Percentiles rank a stretch among this genome's conserved stretches.
Conservation (phyloP, 352 stramenopile species). For the Phytophthora nicotianae region DNA sequence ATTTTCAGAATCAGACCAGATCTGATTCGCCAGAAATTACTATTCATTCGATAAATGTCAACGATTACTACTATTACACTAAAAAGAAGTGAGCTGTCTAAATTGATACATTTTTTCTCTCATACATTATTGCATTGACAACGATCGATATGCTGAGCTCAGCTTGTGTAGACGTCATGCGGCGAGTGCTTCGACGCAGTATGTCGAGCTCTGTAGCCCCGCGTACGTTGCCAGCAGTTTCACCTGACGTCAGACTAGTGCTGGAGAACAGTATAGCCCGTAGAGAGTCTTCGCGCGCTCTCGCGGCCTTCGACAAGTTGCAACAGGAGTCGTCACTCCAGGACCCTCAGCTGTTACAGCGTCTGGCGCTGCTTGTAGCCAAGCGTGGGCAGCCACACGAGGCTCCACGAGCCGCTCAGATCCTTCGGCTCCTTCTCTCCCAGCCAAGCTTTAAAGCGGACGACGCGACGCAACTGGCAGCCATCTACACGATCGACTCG, state of each 20-base stretch:
- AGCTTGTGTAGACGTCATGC: slow-evolving; percentile 2
- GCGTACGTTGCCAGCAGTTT: slow-evolving; percentile 2
- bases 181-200: slow-evolving; percentile 10
- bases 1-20: no score
- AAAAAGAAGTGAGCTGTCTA: no score
- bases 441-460: slow-evolving; percentile 47
- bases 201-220: slow-evolving; percentile 17
- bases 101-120: no score
- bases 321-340: slow-evolving; percentile 17
- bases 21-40: no score
- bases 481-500: slow-evolving; percentile 69
- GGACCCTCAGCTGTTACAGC: slow-evolving; percentile 49
- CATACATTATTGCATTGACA: background rate
- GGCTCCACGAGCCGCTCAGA: slow-evolving; percentile 35
- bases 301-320: slow-evolving; percentile 59
- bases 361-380: slow-evolving; percentile 65
- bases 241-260: slow-evolving; percentile 14
- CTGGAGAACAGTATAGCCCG: slow-evolving; percentile 45
- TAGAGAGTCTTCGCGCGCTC: slow-evolving; percentile 39
- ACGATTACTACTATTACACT: no score
- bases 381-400: slow-evolving; percentile 46
- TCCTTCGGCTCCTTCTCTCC: slow-evolving; percentile 35
- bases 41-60: no score
- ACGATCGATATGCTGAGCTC: slow-evolving; percentile 5
- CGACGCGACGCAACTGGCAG: slow-evolving; percentile 67